Base-by-base conservation (phyloP, 73 alveolate species). In the Paramecium caudatum region DNA sequence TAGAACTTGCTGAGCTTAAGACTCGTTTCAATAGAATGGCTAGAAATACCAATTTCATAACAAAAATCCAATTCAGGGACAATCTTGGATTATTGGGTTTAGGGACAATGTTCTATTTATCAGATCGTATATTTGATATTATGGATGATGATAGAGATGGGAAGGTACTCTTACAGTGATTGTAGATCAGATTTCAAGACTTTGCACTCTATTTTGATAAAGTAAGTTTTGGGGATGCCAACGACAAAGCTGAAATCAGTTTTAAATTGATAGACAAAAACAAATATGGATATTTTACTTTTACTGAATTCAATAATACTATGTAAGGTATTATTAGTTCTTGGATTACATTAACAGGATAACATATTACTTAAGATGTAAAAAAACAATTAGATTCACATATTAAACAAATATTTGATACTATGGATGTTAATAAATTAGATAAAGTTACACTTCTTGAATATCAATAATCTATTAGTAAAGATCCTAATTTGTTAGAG, bases 61-160 rank as follows among this genome's bases (percentile, higher is more conserved):
- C 90, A 16, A 86, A 86, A 47, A 27, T 39, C 16, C 30, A 86
- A 61, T 86, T 86, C 46, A 25, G 93, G 43, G 93, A 86, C 19
- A 70, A 86, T 62, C 48, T 86, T 47, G 93, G 93, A 8, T 70
- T 86, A 12, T 80, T 86, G 17, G 93, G 93, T 0, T 37, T 86
- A 41, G 93, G 84, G 4, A 86, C 93, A 3, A 78, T 86, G 68
- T 48, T 86, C 23, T 36, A 62, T 63, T 86, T 86, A 46, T 62
- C 90, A 9, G 93, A 86, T 65, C 61, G 93, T 25, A 86, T 86
- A 15, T 86, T 86, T 46, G 68, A 47, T 6, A 46, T 86, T 17
- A 47, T 86, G 49, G 93, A 86, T 62, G 84, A 49, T 23, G 88
- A 86, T 63, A 78, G 65, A 47, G 93, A 86, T 86, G 93, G 93